phyloP scores from a whole-genome alignment of 2,329 filamentous ascomycete genomes.

The Fusarium keratoplasticum region DNA sequence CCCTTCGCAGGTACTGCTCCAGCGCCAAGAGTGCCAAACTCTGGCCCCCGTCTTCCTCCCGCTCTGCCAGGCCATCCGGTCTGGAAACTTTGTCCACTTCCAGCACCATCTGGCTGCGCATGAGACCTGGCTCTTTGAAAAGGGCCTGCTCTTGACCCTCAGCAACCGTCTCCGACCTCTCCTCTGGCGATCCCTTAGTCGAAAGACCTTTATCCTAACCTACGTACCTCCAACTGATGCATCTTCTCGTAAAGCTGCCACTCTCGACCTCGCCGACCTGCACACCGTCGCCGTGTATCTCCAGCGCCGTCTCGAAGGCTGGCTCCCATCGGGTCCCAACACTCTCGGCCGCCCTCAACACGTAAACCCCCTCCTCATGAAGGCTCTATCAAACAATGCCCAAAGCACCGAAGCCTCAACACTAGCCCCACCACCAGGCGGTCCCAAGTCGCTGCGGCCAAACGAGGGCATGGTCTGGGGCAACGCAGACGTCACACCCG shows the following conservation, averaged over 20 bases:
- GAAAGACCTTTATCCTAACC: constrained; percentile 81
- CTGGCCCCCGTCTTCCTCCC: constrained; percentile 77
- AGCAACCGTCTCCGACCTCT: constrained; percentile 82
- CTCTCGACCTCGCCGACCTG: constrained; percentile 78
- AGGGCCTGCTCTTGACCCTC: constrained; percentile 80
- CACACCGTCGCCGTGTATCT: constrained; percentile 72
- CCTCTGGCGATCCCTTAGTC: constrained; percentile 85
- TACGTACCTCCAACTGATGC: constrained; percentile 74
- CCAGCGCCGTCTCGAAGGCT: constrained; percentile 73
- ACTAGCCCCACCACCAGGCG: constrained; percentile 61
- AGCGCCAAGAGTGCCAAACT: constrained; percentile 70
- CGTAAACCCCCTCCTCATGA: constrained; percentile 64
- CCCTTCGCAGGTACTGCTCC: constrained; percentile 74
- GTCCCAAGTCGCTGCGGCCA: constrained; percentile 61
- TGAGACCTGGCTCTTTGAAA: constrained; percentile 79
- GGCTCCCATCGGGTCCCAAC: constrained; percentile 55
- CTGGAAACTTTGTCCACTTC: constrained; percentile 80
- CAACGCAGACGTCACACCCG: constrained; percentile 67
- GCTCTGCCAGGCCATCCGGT: constrained; percentile 77
- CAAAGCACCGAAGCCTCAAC: constrained; percentile 53
- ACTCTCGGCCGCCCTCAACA: constrained; percentile 53
- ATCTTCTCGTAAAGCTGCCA: constrained; percentile 73
- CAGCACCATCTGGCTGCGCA: constrained; percentile 73
- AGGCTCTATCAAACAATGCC: constrained; percentile 61
- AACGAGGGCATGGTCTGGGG: constrained; percentile 73